phyloP scores from a whole-genome alignment of 192 early-diverging fungal genomes.

The Ramicandelaber brevisporus region DNA sequence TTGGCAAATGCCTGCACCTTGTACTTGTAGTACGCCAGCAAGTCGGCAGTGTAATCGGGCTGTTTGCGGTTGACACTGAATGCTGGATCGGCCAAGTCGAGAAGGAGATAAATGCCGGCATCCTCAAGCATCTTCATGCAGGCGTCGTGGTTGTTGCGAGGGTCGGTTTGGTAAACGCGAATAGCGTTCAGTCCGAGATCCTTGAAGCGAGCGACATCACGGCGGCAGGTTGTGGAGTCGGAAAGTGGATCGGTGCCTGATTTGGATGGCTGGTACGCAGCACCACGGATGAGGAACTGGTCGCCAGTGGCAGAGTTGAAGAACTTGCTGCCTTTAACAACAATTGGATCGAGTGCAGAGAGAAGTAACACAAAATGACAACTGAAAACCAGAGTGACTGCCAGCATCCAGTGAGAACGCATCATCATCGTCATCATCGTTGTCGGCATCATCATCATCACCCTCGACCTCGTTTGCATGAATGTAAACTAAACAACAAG shows the following conservation, averaged over 20 bases:
- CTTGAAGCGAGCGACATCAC: constrained; percentile 35
- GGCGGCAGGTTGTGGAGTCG: constrained; percentile 23
- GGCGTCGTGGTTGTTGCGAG: constrained; percentile 28
- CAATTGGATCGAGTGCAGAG: constrained; percentile 27
- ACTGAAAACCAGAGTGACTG: too few species aligned
- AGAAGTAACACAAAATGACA: too few species aligned
- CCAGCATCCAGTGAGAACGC: too few species aligned
- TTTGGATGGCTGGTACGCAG: constrained; percentile 36
- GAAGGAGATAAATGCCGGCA: constrained; percentile 43
- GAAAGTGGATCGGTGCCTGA: constrained; percentile 28
- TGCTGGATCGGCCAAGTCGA: constrained; percentile 31
- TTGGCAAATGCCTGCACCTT: constrained; percentile 39
- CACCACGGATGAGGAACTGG: constrained; percentile 51
- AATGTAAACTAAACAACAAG: too few species aligned
- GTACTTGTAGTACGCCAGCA: constrained; percentile 23
- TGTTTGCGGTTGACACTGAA: constrained; percentile 32
- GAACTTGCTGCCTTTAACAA: constrained; percentile 40
- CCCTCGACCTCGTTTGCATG: too few species aligned
- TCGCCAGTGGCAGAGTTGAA: constrained; percentile 42
- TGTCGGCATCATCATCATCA: too few species aligned
- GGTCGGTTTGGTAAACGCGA: constrained; percentile 44
- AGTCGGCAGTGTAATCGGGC: constrained; percentile 25
- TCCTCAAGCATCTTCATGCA: constrained; percentile 40
- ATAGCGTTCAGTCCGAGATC: constrained; percentile 38
- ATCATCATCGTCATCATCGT: too few species aligned